Evolutionary conservation across 2,329 filamentous ascomycete genomes (phyloP).

Genomic region (Fusarium nanum): DNA sequence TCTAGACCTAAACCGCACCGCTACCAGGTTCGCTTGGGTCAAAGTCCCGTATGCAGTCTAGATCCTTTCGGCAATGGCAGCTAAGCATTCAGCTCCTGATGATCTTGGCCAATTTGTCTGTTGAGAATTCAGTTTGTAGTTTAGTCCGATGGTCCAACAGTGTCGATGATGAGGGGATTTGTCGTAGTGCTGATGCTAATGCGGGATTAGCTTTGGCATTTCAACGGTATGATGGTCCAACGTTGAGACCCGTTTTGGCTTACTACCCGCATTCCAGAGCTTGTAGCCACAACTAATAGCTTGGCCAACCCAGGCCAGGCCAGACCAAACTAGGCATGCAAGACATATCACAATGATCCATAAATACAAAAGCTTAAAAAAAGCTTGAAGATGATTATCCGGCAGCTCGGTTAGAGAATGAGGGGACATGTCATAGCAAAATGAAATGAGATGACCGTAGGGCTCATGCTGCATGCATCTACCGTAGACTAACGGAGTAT

Average conservation of each 20-base stretch:
- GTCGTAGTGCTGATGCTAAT: not conserved
- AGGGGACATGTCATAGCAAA: too few relatives aligned
- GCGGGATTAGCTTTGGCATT: not conserved
- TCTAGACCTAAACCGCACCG: not conserved
- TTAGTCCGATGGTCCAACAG: not conserved
- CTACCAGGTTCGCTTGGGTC: not conserved
- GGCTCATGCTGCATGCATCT: too few relatives aligned
- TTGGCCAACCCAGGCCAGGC: not conserved
- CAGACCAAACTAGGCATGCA: not conserved
- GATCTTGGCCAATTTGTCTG: not conserved
- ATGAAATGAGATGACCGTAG: not conserved
- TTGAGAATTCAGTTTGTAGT: not conserved
- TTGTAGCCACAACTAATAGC: not conserved
- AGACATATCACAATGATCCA: not conserved
- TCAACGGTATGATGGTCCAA: not conserved
- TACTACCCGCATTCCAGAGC: not conserved
- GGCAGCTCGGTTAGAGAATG: too few relatives aligned
- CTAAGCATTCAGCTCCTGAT: not conserved
- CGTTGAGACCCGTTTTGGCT: not conserved
- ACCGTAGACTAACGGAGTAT: not conserved
- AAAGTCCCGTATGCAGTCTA: not conserved
- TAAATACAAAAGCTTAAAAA: not conserved
- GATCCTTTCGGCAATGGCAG: not conserved
- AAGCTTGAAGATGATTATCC: too few relatives aligned
- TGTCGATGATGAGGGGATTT: not conserved